These are phyloP conservation scores for Blepharisma undulans DNA, from an alignment of 169 alveolate species.

Conservation along the genomic window DNA sequence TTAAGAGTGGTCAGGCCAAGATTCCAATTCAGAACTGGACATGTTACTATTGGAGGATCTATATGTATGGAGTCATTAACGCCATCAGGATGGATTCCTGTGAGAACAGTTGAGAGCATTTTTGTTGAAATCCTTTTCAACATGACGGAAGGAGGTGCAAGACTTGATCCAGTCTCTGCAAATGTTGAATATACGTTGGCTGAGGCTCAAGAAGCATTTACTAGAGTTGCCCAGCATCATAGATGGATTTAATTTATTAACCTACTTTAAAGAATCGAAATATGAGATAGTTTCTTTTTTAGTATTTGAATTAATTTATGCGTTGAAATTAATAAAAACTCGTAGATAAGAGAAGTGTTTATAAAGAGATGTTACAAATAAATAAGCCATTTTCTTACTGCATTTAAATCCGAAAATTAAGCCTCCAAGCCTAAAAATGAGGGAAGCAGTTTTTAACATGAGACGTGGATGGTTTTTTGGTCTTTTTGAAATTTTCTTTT, in stretches of 20 bases:
- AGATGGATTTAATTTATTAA: conserved; percentile 47
- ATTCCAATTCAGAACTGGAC: conserved; percentile 66
- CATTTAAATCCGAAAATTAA: too few species aligned
- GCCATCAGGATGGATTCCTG: conserved; percentile 66
- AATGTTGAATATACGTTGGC: conserved; percentile 26
- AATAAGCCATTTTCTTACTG: not conserved
- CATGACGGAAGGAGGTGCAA: conserved; percentile 54
- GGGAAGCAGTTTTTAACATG: not conserved
- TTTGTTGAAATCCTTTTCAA: conserved; percentile 43
- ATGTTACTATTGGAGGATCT: conserved; percentile 68
- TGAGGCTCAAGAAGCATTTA: conserved; percentile 66
- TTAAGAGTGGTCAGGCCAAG: conserved; percentile 67
- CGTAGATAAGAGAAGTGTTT: not conserved
- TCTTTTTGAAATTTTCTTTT: not conserved
- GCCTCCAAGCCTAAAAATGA: not conserved
- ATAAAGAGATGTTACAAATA: not conserved
- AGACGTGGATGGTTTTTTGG: not conserved
- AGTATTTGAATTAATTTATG: too few species aligned
- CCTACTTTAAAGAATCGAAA: not conserved
- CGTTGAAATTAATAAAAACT: too few species aligned
- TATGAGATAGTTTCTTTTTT: too few species aligned
- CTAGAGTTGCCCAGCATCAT: conserved; percentile 64
- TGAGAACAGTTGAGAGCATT: conserved; percentile 58
- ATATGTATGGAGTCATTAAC: conserved; percentile 63
- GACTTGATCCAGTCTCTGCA: conserved; percentile 41